A percentile compares a stretch with the other conserved stretches of the same genome.
Evolutionary conservation across 139 green algal genomes (phyloP).

Genomic region (Zygnema circumcarinatum): DNA sequence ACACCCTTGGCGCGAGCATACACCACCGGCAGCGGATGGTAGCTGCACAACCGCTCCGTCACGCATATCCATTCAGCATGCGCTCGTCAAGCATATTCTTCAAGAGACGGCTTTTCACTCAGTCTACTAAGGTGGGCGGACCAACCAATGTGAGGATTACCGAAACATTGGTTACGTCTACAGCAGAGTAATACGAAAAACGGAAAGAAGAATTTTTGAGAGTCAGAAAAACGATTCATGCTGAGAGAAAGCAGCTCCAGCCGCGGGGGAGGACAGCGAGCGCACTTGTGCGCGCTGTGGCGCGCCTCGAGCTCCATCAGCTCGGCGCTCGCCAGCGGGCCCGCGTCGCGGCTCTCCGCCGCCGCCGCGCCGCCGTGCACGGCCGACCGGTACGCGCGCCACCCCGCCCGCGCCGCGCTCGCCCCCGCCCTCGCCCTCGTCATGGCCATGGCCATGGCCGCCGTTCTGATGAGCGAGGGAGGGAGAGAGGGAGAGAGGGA

Average conservation of each 20-base stretch:
- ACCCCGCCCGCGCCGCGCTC: no score
- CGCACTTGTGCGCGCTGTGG: constrained; percentile 63
- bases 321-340: constrained; percentile 12
- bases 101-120: background rate
- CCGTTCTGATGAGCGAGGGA: no score
- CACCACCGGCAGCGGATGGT: constrained; percentile 63
- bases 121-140: constrained; percentile 3
- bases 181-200: background rate
- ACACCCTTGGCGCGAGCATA: constrained; percentile 55
- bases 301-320: constrained; percentile 61
- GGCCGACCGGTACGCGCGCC: no score
- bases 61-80: background rate
- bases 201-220: background rate
- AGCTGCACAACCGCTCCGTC: constrained; percentile 39
- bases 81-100: background rate
- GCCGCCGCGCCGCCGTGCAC: no score
- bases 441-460: no score
- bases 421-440: no score
- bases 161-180: background rate
- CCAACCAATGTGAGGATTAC: constrained; percentile 2
- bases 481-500: no score
- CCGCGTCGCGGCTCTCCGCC: background rate
- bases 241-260: no score
- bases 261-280: no score
- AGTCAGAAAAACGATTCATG: background rate